phyloP scores from a whole-genome alignment of 169 alveolate genomes.

The Eimeria praecox region DNA sequence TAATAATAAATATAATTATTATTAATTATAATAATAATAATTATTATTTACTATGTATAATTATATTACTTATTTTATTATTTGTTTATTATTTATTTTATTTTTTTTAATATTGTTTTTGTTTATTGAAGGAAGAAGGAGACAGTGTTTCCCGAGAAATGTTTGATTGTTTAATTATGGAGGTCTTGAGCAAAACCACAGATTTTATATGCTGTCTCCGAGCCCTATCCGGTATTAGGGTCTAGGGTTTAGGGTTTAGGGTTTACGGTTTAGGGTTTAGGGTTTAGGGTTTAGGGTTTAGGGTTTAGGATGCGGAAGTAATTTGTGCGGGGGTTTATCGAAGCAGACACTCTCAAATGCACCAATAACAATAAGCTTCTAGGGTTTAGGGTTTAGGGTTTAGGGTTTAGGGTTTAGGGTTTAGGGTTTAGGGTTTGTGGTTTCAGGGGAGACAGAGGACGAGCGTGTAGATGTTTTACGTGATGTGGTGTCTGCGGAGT shows the following conservation, averaged over 20 bases:
- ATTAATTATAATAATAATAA: no score
- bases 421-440: slow-evolving; percentile 32
- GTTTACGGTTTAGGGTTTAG: slow-evolving; percentile 38
- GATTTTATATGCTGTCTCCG: background rate
- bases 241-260: slow-evolving; percentile 39
- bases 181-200: slow-evolving; percentile 15
- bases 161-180: slow-evolving; percentile 5
- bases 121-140: background rate
- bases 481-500: slow-evolving; percentile 56
- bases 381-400: slow-evolving; percentile 12
- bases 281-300: background rate
- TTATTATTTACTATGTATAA: no score
- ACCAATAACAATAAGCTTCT: background rate
- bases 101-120: background rate
- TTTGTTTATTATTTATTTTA: background rate
- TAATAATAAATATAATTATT: no score
- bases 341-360: no score
- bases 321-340: no score
- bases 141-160: background rate
- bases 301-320: background rate
- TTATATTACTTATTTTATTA: background rate
- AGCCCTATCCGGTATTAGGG: slow-evolving; percentile 11
- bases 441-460: slow-evolving; percentile 26
- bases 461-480: slow-evolving; percentile 36
- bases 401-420: slow-evolving; percentile 47